Evolutionary conservation across 225 moss, liverwort and hornwort genomes (phyloP).

Genomic region (Pseudisothecium myosuroides): DNA sequence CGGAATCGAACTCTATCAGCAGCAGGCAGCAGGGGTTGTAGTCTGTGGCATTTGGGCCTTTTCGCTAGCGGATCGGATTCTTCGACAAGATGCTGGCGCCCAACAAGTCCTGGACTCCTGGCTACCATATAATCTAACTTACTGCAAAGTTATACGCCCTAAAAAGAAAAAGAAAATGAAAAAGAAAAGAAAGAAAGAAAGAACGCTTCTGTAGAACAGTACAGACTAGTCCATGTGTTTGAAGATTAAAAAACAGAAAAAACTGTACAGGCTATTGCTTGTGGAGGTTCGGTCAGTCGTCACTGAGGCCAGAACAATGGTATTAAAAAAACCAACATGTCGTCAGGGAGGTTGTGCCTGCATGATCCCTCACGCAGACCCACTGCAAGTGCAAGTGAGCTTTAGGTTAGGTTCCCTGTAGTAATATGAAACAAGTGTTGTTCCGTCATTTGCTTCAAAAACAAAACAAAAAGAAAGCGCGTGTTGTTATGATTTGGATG

Average conservation of each 20-base stretch:
- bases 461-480: background rate
- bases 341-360: background rate
- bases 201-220: background rate
- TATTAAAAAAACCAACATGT: background rate
- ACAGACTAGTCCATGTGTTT: no score
- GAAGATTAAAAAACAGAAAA: no score
- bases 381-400: background rate
- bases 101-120: background rate
- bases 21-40: background rate
- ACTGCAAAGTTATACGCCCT: background rate
- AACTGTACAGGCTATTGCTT: background rate
- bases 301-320: background rate
- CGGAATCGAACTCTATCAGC: background rate
- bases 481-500: background rate
- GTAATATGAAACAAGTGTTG: background rate
- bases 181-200: fast-evolving
- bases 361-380: background rate
- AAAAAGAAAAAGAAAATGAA: background rate
- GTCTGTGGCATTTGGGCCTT: background rate
- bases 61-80: background rate
- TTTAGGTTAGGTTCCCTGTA: background rate
- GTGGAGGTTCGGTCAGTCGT: background rate
- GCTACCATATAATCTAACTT: background rate
- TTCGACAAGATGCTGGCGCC: background rate
- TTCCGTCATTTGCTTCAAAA: background rate